Evolutionary conservation across 176 grass and related monocot genomes (phyloP).

Genomic region (Triticum urartu): DNA sequence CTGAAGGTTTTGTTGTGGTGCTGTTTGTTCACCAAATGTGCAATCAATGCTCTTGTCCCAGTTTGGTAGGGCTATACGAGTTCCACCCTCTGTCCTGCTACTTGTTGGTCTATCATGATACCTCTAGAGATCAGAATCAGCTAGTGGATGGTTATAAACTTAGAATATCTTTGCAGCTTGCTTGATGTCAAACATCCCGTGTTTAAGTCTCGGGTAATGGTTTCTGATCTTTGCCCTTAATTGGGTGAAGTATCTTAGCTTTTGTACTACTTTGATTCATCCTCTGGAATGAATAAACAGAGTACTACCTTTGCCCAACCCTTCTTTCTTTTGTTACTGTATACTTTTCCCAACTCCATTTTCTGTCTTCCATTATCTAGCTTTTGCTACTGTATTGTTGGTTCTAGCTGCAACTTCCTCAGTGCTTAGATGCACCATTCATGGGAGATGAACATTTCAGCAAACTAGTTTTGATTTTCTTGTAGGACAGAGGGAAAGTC

Average conservation of each 20-base stretch:
- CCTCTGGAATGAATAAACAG: no score
- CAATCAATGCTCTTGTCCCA: background rate
- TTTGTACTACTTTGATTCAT: background rate
- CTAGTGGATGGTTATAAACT: background rate
- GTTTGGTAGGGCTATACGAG: background rate
- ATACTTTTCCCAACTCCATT: background rate
- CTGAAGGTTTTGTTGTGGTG: background rate
- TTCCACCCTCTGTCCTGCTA: background rate
- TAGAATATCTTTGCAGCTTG: background rate
- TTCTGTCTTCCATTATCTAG: background rate
- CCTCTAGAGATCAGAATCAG: background rate
- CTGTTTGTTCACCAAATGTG: background rate
- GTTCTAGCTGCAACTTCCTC: background rate
- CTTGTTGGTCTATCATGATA: background rate
- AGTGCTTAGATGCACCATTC: background rate
- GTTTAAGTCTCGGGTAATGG: background rate
- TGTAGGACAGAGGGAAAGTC: background rate
- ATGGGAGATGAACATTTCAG: background rate
- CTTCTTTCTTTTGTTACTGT: background rate
- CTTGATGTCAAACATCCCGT: background rate
- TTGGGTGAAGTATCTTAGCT: background rate
- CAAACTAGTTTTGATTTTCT: background rate
- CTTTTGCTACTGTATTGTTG: background rate
- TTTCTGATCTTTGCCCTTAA: background rate
- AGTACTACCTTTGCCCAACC: no score